phyloP scores from a whole-genome alignment of 2,329 filamentous ascomycete genomes.

The Niveomyces coronatus region DNA sequence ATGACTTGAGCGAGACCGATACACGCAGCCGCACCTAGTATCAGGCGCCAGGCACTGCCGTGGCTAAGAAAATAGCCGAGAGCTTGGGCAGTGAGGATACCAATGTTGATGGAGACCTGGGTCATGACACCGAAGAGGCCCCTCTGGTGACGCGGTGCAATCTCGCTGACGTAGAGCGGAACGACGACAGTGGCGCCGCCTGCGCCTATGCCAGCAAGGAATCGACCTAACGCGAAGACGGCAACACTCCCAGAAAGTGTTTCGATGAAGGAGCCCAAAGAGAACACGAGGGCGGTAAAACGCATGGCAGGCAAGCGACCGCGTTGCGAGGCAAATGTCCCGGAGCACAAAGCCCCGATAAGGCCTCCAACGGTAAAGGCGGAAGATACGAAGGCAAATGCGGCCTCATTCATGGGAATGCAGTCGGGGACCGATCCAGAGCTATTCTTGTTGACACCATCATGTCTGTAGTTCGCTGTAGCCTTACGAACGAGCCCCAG shows the following conservation, averaged over 20 bases:
- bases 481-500: conserved; percentile 14
- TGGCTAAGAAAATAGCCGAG: conserved; percentile 82
- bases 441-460: background rate
- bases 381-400: conserved; percentile 80
- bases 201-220: conserved; percentile 74
- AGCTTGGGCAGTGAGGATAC: conserved; percentile 74
- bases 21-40: conserved; percentile 61
- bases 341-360: conserved; percentile 68
- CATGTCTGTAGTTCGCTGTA: background rate
- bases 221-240: conserved; percentile 60
- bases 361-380: conserved; percentile 88
- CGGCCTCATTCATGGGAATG: conserved; percentile 73
- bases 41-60: conserved; percentile 70
- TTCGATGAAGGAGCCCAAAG: conserved; percentile 65
- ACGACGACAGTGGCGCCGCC: conserved; percentile 88
- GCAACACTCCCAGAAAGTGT: conserved; percentile 58
- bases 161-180: conserved; percentile 88
- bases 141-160: conserved; percentile 62
- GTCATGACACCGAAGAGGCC: conserved; percentile 80
- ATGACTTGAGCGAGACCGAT: conserved; percentile 58
- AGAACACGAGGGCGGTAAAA: conserved; percentile 65
- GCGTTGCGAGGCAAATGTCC: conserved; percentile 65
- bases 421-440: conserved; percentile 53
- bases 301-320: conserved; percentile 72
- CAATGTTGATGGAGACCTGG: conserved; percentile 87